These are phyloP conservation scores for Cercospora berteroae DNA, from an alignment of 2,329 filamentous ascomycete species.

Conservation along the genomic window DNA sequence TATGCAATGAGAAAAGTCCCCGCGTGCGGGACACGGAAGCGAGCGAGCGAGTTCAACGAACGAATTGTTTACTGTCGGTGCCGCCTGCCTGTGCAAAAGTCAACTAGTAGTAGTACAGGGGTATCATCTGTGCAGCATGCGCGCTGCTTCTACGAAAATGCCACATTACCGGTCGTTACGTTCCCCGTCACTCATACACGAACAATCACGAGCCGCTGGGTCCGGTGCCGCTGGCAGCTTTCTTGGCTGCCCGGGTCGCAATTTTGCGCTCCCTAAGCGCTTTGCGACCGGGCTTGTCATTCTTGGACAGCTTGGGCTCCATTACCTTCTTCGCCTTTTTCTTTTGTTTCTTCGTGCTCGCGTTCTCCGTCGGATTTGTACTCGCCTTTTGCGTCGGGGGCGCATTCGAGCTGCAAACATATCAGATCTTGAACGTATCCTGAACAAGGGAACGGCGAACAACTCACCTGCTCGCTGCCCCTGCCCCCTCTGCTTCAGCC, in stretches of 20 bases:
- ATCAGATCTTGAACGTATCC: not conserved
- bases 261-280: not conserved
- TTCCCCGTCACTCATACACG: not conserved
- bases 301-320: not conserved
- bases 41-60: not conserved
- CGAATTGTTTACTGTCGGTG: not conserved
- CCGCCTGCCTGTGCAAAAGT: slow-evolving; percentile 1
- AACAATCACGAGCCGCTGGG: not conserved
- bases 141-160: slow-evolving; percentile 2
- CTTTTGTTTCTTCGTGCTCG: slow-evolving; percentile 7
- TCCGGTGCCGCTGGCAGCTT: not conserved
- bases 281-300: not conserved
- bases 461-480: slow-evolving; percentile 11
- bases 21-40: not conserved
- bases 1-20: slow-evolving; percentile 1
- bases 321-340: slow-evolving; percentile 8
- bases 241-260: not conserved
- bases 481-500: not conserved
- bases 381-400: not conserved
- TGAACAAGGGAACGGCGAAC: not conserved
- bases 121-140: not conserved
- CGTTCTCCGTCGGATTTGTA: not conserved
- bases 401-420: not conserved
- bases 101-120: slow-evolving; percentile 5
- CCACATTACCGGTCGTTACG: not conserved